phyloP scores from a whole-genome alignment of 2,329 filamentous ascomycete genomes.

The Colletotrichum sp. region DNA sequence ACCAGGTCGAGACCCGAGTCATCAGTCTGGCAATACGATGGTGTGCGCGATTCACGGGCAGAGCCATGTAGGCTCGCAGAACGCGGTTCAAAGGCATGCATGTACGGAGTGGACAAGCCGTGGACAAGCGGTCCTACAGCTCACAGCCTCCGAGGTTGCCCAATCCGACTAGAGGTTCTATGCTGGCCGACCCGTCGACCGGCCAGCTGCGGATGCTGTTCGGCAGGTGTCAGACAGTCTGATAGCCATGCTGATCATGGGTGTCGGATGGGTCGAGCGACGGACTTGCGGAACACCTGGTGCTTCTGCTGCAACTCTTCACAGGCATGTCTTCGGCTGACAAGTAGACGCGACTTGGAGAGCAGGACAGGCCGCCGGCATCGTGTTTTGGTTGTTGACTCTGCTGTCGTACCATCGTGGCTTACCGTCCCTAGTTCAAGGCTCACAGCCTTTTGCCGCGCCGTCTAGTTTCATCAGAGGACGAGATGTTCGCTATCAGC shows the following conservation, averaged over 20 bases:
- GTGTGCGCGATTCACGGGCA: neutral
- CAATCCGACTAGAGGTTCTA: neutral
- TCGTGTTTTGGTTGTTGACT: neutral
- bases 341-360: neutral
- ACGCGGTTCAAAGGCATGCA: neutral
- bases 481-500: neutral
- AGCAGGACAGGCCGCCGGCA: neutral
- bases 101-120: neutral
- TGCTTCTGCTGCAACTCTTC: neutral
- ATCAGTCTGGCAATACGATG: neutral
- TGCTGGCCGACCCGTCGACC: neutral
- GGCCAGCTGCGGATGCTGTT: neutral
- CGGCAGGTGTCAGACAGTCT: constrained; percentile 5
- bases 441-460: neutral
- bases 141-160: neutral
- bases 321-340: neutral
- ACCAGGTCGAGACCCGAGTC: neutral
- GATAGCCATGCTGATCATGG: neutral
- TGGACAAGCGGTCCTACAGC: neutral
- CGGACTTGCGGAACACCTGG: neutral
- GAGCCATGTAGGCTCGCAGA: neutral
- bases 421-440: neutral
- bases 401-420: neutral
- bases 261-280: neutral
- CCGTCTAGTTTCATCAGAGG: neutral